Evolutionary conservation across 306 rosid genomes (phyloP).

Genomic region (Sindora glabra): DNA sequence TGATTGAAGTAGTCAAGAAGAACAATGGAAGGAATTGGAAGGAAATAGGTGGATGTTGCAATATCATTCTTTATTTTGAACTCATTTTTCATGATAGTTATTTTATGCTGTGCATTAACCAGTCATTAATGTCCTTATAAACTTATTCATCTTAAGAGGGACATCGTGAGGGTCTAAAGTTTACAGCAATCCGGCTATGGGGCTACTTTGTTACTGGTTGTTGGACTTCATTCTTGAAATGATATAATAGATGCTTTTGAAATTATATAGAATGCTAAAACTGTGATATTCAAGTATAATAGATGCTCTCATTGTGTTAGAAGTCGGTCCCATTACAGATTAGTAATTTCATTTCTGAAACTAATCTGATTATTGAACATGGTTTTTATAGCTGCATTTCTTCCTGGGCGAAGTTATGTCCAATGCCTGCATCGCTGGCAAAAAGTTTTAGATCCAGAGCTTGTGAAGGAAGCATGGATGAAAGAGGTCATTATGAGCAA

Average conservation of each 20-base stretch:
- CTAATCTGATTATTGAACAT: neutral
- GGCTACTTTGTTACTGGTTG: too few relatives aligned
- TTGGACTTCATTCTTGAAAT: too few relatives aligned
- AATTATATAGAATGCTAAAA: too few relatives aligned
- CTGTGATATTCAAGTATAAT: neutral
- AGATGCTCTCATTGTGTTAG: too few relatives aligned
- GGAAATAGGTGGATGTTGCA: slow-evolving; percentile 32
- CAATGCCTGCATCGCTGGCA: slow-evolving; percentile 62
- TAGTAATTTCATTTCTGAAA: neutral
- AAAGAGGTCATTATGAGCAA: slow-evolving; percentile 36
- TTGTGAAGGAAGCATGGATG: slow-evolving; percentile 58
- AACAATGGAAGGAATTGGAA: slow-evolving; percentile 43
- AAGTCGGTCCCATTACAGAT: neutral
- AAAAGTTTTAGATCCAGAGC: slow-evolving; percentile 51
- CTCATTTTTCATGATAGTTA: neutral
- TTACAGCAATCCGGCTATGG: neutral
- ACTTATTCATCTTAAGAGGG: neutral
- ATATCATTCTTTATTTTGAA: neutral
- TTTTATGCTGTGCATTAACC: too few relatives aligned
- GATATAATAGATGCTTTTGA: too few relatives aligned
- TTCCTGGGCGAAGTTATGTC: slow-evolving; percentile 35
- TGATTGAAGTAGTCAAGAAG: slow-evolving; percentile 38
- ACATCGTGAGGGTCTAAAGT: neutral
- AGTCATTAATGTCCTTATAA: too few relatives aligned
- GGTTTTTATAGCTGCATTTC: slow-evolving; percentile 24